phyloP scores from a whole-genome alignment of 1,284 basidiomycete species.

The Veloporphyrellus conicus region DNA sequence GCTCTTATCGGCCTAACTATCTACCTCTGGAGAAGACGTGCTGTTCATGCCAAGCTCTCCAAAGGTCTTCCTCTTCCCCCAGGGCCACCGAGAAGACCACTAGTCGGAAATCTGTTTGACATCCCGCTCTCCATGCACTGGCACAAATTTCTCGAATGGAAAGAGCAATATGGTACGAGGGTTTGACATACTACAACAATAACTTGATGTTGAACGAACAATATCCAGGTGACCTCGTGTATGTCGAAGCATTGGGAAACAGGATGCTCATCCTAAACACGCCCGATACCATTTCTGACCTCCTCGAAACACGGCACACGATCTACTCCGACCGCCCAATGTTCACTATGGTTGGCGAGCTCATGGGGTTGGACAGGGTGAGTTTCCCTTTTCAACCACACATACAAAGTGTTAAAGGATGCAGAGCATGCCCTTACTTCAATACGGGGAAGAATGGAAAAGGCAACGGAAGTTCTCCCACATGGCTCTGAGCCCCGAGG shows the following conservation, averaged over 20 bases:
- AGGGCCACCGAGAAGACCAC: constrained; percentile 5
- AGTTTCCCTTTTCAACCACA: neutral
- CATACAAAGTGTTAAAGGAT: neutral
- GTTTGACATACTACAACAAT: neutral
- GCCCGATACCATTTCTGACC: constrained; percentile 29
- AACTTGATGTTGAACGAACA: neutral
- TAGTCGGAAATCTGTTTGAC: constrained; percentile 12
- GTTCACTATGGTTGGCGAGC: constrained; percentile 35
- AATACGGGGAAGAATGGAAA: constrained; percentile 26
- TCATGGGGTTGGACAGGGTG: constrained; percentile 35
- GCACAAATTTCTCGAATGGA: constrained; percentile 14
- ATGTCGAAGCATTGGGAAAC: constrained; percentile 28
- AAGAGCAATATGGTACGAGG: constrained; percentile 9
- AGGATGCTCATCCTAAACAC: constrained; percentile 34
- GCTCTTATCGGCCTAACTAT: neutral
- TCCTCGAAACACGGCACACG: constrained; percentile 32
- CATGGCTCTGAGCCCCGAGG: constrained; percentile 20
- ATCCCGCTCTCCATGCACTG: constrained; percentile 7
- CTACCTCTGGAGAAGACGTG: constrained; percentile 7
- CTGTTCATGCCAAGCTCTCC: constrained; percentile 2
- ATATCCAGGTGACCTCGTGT: constrained; percentile 26
- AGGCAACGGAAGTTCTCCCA: constrained; percentile 24
- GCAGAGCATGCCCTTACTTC: constrained; percentile 23
- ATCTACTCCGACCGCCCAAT: constrained; percentile 36
- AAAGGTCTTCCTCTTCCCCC: constrained; percentile 12